Conservation (phyloP, 1,284 basidiomycete genomes). For the Malassezia sp. region DNA sequence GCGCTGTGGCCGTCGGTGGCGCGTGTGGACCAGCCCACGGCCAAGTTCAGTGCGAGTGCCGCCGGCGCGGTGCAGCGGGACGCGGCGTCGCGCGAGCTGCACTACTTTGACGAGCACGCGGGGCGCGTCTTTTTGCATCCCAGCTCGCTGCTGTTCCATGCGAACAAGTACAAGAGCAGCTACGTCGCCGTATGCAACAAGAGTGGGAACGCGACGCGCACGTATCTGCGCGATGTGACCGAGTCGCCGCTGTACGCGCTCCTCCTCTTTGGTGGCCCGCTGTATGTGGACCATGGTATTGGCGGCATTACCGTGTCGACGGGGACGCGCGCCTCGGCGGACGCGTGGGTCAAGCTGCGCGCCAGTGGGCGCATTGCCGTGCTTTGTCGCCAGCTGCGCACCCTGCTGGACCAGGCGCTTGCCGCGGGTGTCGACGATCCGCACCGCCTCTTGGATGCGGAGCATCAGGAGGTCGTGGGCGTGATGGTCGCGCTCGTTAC, state of each 20-base stretch:
- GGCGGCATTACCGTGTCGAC: slow-evolving; percentile 55
- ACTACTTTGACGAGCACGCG: slow-evolving; percentile 33
- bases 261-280: slow-evolving; percentile 68
- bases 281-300: slow-evolving; percentile 61
- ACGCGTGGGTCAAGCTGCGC: slow-evolving; percentile 57
- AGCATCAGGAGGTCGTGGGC: slow-evolving; percentile 55
- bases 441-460: slow-evolving; percentile 49
- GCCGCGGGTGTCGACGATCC: slow-evolving; percentile 20
- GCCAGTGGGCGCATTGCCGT: slow-evolving; percentile 81
- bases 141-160: slow-evolving; percentile 66
- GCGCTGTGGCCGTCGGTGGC: slow-evolving; percentile 52
- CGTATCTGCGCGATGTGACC: slow-evolving; percentile 75
- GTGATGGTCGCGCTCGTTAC: slow-evolving; percentile 63
- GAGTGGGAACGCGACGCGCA: slow-evolving; percentile 55
- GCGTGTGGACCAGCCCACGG: slow-evolving; percentile 29
- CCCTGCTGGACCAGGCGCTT: slow-evolving; percentile 17
- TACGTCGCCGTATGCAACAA: slow-evolving; percentile 75
- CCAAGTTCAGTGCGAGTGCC: slow-evolving; percentile 33
- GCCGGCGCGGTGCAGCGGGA: slow-evolving; percentile 36
- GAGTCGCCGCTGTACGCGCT: slow-evolving; percentile 78
- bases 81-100: slow-evolving; percentile 30
- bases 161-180: slow-evolving; percentile 61
- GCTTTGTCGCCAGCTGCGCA: slow-evolving; percentile 72
- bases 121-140: slow-evolving; percentile 71
- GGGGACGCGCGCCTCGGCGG: slow-evolving; percentile 16